Evolutionary conservation across 345 rosid genomes (phyloP).

Genomic region (Isatis tinctoria): DNA sequence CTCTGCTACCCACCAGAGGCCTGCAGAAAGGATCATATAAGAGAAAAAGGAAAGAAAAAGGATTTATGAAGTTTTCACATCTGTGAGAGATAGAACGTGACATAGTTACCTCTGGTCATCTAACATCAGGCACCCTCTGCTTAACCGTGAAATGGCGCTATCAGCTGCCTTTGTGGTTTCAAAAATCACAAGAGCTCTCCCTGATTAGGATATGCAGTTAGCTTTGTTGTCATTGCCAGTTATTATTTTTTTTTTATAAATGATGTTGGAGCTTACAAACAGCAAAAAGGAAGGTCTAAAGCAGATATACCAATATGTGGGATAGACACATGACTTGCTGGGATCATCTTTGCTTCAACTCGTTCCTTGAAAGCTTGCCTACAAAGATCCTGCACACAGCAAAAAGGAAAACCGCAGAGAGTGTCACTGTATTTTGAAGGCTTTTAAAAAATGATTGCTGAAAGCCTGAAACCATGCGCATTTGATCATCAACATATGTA

Average conservation of each 20-base stretch:
- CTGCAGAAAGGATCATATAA: constrained; percentile 6
- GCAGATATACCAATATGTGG: constrained; percentile 42
- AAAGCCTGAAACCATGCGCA: not conserved
- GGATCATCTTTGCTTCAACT: constrained; percentile 51
- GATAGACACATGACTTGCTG: constrained; percentile 31
- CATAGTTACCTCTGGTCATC: constrained; percentile 24
- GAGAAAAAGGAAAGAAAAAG: not conserved
- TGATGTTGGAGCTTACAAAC: not conserved
- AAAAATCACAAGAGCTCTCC: constrained; percentile 55
- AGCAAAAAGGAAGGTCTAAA: not conserved
- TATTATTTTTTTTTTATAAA: not conserved
- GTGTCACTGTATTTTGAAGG: not conserved
- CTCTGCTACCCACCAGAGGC: constrained; percentile 14
- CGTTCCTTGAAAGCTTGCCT: constrained; percentile 43
- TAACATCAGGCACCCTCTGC: constrained; percentile 39
- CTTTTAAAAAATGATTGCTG: not conserved
- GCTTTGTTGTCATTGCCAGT: not conserved
- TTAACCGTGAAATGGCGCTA: constrained; percentile 32
- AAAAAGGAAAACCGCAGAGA: constrained; percentile 5
- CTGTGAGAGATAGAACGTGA: not conserved
- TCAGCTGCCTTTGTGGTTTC: constrained; percentile 46
- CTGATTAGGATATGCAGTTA: constrained; percentile 29
- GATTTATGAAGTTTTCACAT: not conserved
- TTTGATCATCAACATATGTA: constrained; percentile 1
- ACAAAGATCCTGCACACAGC: constrained; percentile 41